Evolutionary conservation across 2,329 filamentous ascomycete genomes (phyloP).

Genomic region (Colletotrichum simmondsii): DNA sequence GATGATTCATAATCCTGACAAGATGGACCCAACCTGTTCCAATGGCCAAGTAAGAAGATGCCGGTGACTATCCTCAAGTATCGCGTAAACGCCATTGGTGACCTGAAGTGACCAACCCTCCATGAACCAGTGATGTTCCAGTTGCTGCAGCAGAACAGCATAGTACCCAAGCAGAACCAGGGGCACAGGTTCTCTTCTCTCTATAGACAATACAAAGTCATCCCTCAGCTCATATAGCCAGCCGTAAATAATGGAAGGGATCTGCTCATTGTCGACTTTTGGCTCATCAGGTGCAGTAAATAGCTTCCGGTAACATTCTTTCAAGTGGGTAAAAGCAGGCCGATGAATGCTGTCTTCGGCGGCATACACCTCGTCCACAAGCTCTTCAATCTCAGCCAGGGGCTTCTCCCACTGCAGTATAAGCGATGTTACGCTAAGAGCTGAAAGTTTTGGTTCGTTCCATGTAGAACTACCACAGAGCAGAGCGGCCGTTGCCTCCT

Average conservation of each 20-base stretch:
- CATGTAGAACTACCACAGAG: constrained; percentile 23
- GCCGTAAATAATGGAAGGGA: constrained; percentile 11
- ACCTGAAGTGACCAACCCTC: constrained; percentile 25
- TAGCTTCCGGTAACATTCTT: constrained; percentile 3
- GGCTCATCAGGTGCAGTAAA: constrained; percentile 10
- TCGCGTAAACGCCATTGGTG: not conserved
- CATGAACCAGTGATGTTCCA: constrained; percentile 35
- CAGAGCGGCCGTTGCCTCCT: not conserved
- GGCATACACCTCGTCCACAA: not conserved
- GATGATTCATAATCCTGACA: no score
- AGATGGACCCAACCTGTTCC: not conserved
- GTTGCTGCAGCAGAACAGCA: constrained; percentile 25
- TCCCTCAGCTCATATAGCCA: constrained; percentile 30
- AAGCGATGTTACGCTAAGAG: not conserved
- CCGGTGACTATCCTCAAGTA: not conserved
- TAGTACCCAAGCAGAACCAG: constrained; percentile 33
- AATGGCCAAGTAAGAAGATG: not conserved
- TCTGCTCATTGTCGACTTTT: not conserved
- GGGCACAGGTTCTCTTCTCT: constrained; percentile 16
- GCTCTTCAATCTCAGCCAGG: not conserved
- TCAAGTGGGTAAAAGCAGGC: not conserved
- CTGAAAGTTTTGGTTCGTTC: not conserved
- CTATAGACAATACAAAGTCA: constrained; percentile 17
- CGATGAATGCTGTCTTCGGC: not conserved
- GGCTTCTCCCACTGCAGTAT: constrained; percentile 27